Base-by-base conservation (phyloP, 306 rosid species). In the Vigna reflexopilosa region DNA sequence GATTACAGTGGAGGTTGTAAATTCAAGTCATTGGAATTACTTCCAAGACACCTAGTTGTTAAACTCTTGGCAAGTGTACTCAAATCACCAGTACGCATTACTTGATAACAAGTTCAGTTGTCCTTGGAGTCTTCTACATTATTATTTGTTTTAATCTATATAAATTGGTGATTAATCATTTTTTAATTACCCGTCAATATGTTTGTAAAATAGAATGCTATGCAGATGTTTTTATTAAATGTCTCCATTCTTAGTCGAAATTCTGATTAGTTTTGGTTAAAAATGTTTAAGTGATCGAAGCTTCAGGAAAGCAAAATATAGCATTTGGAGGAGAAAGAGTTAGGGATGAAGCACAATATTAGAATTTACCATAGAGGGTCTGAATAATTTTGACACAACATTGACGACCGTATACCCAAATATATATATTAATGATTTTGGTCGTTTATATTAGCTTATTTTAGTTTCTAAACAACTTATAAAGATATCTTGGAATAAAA, bases 321-420 rank as follows among this genome's bases (percentile, higher is more conserved):
- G 54, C 77, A 59, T 48, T 58, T 78, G 5, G 61, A 69, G 32
- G 57, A 22, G 49, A 57, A 56, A 7, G 58, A 67, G 45, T 24
- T 30, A 19, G 63, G 44, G 55, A 56, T 68, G 61, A 20, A 57
- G 42, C 38, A 69, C 62, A 30, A 20, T 19, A 19, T 24, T 32
- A 32, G 49, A 69, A 30, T 47, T 30, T 79, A 10, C 68, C 47
- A 54, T 50, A 3, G 52, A 40, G 56, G 38, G 79, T 73, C 32
- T 64, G 83, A 66, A 45, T 54, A 55, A 19, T 24, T 19, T 66
- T 32, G 52, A 79, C 70, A 49, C 64, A 57, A 62, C 56, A 48
- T 71, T 55, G 13, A 42, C 13, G 56, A 42, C 20, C 61, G 54
- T 13, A n/a, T 72, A n/a, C 38, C 58, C 38, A 28, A 7, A 4